Evolutionary conservation across 768 basidiomycete genomes (phyloP).

Genomic region (Mrakia hoshinonis): DNA sequence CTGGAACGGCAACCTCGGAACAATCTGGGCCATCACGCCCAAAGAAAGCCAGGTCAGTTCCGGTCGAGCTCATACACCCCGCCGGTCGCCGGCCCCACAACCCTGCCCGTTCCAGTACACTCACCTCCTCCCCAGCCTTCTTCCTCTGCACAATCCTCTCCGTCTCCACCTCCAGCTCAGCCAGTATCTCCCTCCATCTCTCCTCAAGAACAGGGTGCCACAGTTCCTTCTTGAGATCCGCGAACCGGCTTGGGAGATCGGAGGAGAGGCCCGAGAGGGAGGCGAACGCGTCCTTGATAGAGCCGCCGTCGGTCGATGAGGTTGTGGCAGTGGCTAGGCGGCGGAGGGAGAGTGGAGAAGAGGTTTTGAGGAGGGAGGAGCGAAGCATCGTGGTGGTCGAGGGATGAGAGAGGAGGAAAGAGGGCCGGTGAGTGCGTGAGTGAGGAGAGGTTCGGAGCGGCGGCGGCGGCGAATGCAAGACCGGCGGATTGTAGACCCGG

Average conservation of each 20-base stretch:
- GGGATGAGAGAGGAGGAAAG: too few species aligned
- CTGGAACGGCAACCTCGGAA: slow-evolving; percentile 18
- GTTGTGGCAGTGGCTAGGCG: neutral
- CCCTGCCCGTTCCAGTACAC: neutral
- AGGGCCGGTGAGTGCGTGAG: too few species aligned
- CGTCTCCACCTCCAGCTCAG: slow-evolving; percentile 47
- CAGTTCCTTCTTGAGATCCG: slow-evolving; percentile 53
- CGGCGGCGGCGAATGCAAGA: too few species aligned
- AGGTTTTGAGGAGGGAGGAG: neutral
- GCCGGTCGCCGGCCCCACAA: too few species aligned
- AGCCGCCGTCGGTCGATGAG: neutral
- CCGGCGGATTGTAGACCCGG: too few species aligned
- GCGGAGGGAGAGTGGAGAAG: neutral
- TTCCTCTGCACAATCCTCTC: slow-evolving; percentile 49
- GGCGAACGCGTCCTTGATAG: slow-evolving; percentile 21
- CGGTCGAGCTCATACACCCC: neutral
- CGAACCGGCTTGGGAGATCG: slow-evolving; percentile 52
- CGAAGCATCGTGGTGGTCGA: neutral
- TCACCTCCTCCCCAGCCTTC: slow-evolving; percentile 41
- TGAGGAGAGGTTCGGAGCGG: too few species aligned
- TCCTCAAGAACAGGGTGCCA: slow-evolving; percentile 40
- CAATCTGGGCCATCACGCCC: neutral
- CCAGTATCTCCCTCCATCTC: slow-evolving; percentile 53
- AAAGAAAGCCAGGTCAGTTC: neutral
- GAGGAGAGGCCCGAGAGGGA: slow-evolving; percentile 42